Base-by-base conservation (phyloP, 1,284 basidiomycete species). In the Leccinum solheimii region DNA sequence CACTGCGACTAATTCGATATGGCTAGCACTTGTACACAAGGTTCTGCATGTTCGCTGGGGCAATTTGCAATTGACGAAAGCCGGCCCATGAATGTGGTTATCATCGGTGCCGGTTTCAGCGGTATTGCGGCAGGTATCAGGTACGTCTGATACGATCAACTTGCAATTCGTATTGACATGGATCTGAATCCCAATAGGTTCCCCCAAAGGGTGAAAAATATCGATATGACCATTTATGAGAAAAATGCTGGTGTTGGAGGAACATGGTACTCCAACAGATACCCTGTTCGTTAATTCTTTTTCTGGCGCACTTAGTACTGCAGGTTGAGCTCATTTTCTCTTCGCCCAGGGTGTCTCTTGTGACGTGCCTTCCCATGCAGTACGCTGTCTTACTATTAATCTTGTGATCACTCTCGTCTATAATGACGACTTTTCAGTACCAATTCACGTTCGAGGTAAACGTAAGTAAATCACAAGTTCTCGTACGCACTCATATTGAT, bases 401-500 rank as follows among this genome's bases (percentile, higher is more conserved):
- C 21, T 36, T 36, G n/a, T 36, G 21, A 36, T 26, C 21, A 26
- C 50, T n/a, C 21, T 50, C 38, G 9, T 45, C 19, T 45, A 19
- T 45, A 10, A 13, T 10, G 11, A 48, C 14, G 64, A 55, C 26
- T 61, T 49, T 54, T 59, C 60, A 88, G 83, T 87, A 87, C 67
- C 84, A 85, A 70, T 76, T 83, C 14, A 82, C 83, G 0, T 88
- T 87, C 58, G 82, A 83, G 61, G 75, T 77, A 16, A 86, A 86
- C 64, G 83, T 77, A 64, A 59, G 73, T 23, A 60, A 38, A 23
- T 23, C 40, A 5, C 52, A 11, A 23, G 45, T 21, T 30, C 38
- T 54, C n/a, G 27, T 13, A 2, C 19, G 23, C 13, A 38, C 16
- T 43, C 14, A 27, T 14, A 36, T 16, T 43, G n/a, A 23, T 13